phyloP scores from a whole-genome alignment of 495 filamentous ascomycete genomes.

The Trichodelitschia bisporula region DNA sequence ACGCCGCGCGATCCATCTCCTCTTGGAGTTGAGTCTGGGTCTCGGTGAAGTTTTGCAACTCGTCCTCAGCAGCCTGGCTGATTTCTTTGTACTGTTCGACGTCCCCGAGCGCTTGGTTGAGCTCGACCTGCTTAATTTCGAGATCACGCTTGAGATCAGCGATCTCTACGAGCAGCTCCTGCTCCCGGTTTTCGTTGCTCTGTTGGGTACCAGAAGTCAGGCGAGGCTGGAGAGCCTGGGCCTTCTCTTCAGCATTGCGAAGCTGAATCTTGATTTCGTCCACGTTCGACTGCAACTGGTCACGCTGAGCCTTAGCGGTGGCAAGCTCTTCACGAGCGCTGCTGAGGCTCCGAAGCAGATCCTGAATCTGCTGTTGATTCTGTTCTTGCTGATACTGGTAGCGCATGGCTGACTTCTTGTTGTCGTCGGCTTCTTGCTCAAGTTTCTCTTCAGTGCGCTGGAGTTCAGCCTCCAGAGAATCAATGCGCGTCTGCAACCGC shows the following conservation, averaged over 20 bases:
- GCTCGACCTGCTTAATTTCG: conserved; percentile 45
- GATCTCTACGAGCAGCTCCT: conserved; percentile 60
- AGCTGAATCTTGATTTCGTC: conserved; percentile 76
- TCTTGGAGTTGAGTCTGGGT: conserved; percentile 66
- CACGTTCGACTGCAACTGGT: conserved; percentile 66
- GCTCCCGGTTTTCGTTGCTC: conserved; percentile 35
- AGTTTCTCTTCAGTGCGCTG: conserved; percentile 59
- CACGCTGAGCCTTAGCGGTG: conserved; percentile 57
- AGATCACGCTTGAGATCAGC: conserved; percentile 64
- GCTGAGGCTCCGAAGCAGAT: conserved; percentile 54
- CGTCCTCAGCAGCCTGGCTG: conserved; percentile 69
- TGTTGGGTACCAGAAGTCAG: conserved; percentile 26
- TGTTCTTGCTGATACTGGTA: conserved; percentile 78
- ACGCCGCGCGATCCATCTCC: conserved; percentile 50
- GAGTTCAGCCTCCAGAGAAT: conserved; percentile 56
- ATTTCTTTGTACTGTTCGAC: conserved; percentile 78
- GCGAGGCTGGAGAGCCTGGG: conserved; percentile 49
- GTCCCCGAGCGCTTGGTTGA: conserved; percentile 54
- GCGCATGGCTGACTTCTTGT: conserved; percentile 48
- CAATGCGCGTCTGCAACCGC: conserved; percentile 47
- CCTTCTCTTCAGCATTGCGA: conserved; percentile 62
- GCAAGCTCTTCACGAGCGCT: conserved; percentile 62
- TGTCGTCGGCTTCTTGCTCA: conserved; percentile 58
- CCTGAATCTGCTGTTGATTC: conserved; percentile 68
- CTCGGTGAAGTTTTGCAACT: conserved; percentile 51